Evolutionary conservation across 2,329 filamentous ascomycete genomes (phyloP), one percentile per base, ranked within the genome.

Genomic region (Cladophialophora carrionii): DNA sequence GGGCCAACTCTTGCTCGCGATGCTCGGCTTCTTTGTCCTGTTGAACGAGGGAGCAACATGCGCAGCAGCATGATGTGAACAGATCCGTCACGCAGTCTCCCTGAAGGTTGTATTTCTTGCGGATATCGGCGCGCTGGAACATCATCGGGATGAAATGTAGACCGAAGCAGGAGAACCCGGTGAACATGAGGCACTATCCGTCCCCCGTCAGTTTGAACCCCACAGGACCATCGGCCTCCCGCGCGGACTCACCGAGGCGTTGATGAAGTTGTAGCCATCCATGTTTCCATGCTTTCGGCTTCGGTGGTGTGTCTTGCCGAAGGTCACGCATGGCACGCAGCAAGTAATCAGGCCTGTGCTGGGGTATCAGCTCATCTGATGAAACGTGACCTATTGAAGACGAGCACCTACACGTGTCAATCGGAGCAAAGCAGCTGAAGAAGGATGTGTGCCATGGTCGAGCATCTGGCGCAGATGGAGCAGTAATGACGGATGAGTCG

Each of bases 1-100:
- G 49, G 14, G 58, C 62, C 37, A 68, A 20, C 59, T 68, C 66
- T 41, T 64, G 65, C 64, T 69, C 67, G 3, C 62, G 64, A 17
- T 65, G 22, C 55, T 64, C 62, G 31, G 72, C 79, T 72, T 87
- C 85, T 69, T 85, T 84, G 72, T 86, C 84, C 61, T 86, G 79
- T 77, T 87, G 85, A 68, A 86, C 78, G 63, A 86, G 74, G 4
- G 80, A 79, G 71, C 85, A 87, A 78, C 83, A 86, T 31, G 77
- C 74, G 73, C 85, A 87, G 77, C 80, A 87, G 74, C 77, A 85
- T 14, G 81, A 76, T 17, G 76, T 74, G 70, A 81, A 81, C 74
- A 80, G 87, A 72, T 87, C 85, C 31, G 73, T 74, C 62, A 74
- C 72, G 41, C 77, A 78, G 55, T 75, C 78, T 51, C 85, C 84